Evolutionary conservation across 2,329 filamentous ascomycete species (phyloP).

Genomic region (Fusarium sp.): DNA sequence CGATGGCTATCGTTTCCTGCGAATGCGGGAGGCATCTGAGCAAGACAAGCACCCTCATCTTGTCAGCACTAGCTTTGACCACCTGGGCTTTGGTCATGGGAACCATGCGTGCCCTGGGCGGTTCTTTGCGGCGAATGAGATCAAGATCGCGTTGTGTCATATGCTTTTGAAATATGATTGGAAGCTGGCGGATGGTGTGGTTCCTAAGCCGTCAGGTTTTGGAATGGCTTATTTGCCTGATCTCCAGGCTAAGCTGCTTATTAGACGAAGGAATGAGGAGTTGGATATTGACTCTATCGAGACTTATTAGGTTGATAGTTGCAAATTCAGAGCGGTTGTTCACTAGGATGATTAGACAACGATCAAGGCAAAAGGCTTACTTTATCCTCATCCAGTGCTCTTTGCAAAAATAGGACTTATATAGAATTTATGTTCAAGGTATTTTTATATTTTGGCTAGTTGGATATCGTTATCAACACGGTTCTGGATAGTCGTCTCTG

Average conservation of each 20-base stretch:
- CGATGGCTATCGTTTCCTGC: slow-evolving; percentile 59
- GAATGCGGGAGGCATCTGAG: slow-evolving; percentile 51
- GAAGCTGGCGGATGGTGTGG: background rate
- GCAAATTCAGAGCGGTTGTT: no score
- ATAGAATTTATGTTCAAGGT: fast-evolving
- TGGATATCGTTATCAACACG: background rate
- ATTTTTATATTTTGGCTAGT: background rate
- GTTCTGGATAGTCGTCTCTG: slow-evolving; percentile 22
- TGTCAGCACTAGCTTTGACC: slow-evolving; percentile 59
- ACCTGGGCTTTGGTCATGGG: slow-evolving; percentile 65
- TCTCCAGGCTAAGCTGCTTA: background rate
- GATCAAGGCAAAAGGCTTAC: background rate
- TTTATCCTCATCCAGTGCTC: fast-evolving
- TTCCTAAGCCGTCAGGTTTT: background rate
- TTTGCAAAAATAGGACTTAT: fast-evolving
- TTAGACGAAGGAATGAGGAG: background rate
- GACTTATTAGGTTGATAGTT: background rate
- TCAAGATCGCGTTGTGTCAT: slow-evolving; percentile 63
- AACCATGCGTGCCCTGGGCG: slow-evolving; percentile 63
- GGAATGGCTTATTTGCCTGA: background rate
- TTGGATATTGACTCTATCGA: slow-evolving; percentile 1
- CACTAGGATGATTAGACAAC: fast-evolving
- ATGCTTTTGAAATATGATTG: slow-evolving; percentile 61
- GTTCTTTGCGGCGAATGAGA: slow-evolving; percentile 64
- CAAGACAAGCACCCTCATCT: slow-evolving; percentile 50